phyloP scores from a whole-genome alignment of 257 asterid genomes.

The Nicotiana sylvestris region DNA sequence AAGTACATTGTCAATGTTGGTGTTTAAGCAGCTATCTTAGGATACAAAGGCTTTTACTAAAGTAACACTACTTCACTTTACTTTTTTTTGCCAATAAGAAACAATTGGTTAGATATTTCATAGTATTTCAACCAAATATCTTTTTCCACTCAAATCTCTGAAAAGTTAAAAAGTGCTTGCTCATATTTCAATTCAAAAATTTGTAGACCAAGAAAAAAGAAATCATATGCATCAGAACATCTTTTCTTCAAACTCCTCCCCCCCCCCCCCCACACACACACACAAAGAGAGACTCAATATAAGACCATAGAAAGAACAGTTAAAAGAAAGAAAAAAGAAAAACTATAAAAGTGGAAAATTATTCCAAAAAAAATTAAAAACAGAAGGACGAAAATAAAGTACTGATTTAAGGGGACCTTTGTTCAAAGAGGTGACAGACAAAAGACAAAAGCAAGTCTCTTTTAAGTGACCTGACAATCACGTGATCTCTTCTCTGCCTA shows the following conservation, averaged over 20 bases:
- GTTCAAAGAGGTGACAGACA: conserved; percentile 33
- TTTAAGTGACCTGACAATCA: conserved; percentile 56
- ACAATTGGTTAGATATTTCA: no score
- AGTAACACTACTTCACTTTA: neutral
- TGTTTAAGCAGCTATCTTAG: neutral
- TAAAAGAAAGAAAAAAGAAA: no score
- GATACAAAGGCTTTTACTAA: neutral
- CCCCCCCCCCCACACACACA: no score
- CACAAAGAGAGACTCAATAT: no score
- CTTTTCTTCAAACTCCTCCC: no score
- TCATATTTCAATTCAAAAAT: no score
- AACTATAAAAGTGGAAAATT: no score
- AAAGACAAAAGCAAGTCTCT: conserved; percentile 31
- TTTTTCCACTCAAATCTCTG: neutral
- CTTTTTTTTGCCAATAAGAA: neutral
- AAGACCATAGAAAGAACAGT: no score
- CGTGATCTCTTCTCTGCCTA: conserved; percentile 46
- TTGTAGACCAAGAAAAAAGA: no score
- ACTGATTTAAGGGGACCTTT: neutral
- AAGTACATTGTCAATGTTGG: neutral
- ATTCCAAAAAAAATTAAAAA: no score
- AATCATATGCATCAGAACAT: no score
- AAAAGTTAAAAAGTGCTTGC: neutral
- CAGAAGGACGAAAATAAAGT: no score
- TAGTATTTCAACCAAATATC: neutral